A percentile compares a stretch with the other conserved stretches of the same genome.
Evolutionary conservation across 305 asterid species (phyloP).

Genomic region (Nicotiana rustica): DNA sequence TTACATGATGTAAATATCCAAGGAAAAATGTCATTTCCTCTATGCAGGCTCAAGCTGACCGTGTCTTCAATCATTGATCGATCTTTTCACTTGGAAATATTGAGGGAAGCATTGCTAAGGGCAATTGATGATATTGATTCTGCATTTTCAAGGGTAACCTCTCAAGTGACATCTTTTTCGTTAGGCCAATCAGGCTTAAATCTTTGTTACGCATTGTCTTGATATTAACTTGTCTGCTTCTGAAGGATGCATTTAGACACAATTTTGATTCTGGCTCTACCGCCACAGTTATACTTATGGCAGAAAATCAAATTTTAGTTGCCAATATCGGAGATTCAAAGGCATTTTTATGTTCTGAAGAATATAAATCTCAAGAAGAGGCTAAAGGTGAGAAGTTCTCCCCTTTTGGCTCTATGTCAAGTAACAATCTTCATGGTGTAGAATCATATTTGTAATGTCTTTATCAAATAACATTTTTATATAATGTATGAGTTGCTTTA

Average conservation of each 20-base stretch:
- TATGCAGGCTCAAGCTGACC: slow-evolving; percentile 71
- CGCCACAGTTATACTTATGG: slow-evolving; percentile 80
- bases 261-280: slow-evolving; percentile 88
- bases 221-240: slow-evolving; percentile 40
- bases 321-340: slow-evolving; percentile 97
- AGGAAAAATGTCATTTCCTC: slow-evolving; percentile 14
- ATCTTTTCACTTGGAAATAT: slow-evolving; percentile 76
- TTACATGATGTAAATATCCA: not conserved
- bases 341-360: slow-evolving; percentile 95
- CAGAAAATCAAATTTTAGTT: slow-evolving; percentile 83
- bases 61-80: slow-evolving; percentile 74
- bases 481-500: slow-evolving; percentile 17
- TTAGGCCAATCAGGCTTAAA: slow-evolving; percentile 30
- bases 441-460: not conserved
- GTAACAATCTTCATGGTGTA: slow-evolving; percentile 20
- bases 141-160: slow-evolving; percentile 67
- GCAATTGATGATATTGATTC: slow-evolving; percentile 87
- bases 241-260: slow-evolving; percentile 81
- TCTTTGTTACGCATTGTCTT: slow-evolving; percentile 45
- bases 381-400: slow-evolving; percentile 73
- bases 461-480: not conserved
- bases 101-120: slow-evolving; percentile 90
- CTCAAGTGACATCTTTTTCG: slow-evolving; percentile 21
- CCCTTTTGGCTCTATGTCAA: slow-evolving; percentile 28
- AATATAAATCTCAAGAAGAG: slow-evolving; percentile 76